Evolutionary conservation across 2,329 filamentous ascomycete genomes (phyloP).

Genomic region (Epichloe bromicola): DNA sequence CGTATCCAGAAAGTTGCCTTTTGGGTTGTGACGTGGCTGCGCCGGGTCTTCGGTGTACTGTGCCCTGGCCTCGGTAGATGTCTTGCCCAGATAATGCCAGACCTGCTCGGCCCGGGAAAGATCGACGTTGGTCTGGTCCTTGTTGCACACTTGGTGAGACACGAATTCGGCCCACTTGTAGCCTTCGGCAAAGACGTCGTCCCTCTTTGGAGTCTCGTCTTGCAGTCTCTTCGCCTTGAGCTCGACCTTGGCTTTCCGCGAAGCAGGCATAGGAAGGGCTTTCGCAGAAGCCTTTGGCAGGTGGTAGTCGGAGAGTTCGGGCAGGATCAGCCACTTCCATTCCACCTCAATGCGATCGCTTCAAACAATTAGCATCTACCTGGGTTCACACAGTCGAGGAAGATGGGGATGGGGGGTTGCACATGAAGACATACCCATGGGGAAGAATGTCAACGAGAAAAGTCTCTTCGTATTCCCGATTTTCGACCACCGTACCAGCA

Average conservation of each 20-base stretch:
- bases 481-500: conserved; percentile 78
- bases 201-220: conserved; percentile 50
- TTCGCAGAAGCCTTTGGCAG: conserved; percentile 63
- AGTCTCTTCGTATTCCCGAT: conserved; percentile 59
- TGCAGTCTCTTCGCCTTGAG: conserved; percentile 52
- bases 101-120: conserved; percentile 59
- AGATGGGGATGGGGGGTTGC: neutral
- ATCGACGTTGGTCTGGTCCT: conserved; percentile 55
- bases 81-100: conserved; percentile 79
- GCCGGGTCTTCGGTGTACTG: conserved; percentile 74
- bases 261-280: conserved; percentile 57
- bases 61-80: conserved; percentile 78
- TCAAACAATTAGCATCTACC: conserved; percentile 24
- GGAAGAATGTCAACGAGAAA: conserved; percentile 74
- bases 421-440: conserved; percentile 51
- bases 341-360: conserved; percentile 67
- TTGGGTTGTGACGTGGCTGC: conserved; percentile 47
- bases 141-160: conserved; percentile 43
- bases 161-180: conserved; percentile 74
- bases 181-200: conserved; percentile 53
- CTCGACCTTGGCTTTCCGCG: conserved; percentile 48
- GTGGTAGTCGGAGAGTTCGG: conserved; percentile 56
- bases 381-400: neutral
- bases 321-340: conserved; percentile 71
- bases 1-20: conserved; percentile 61